Base-by-base conservation (phyloP, 148 eudicot species). In the Rheum nobile region DNA sequence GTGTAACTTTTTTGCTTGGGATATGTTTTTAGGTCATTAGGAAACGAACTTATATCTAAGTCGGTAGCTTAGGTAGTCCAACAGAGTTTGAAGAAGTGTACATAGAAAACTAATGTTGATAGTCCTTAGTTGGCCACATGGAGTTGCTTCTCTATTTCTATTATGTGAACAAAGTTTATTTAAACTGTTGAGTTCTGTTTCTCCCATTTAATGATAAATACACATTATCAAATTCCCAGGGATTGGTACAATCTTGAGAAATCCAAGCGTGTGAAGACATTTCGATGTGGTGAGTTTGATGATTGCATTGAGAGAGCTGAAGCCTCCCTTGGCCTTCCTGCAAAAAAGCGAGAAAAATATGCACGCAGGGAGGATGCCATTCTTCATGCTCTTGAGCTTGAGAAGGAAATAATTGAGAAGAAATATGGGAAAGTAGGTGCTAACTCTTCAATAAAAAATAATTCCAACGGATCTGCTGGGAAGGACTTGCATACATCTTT, bases 241-340 rank as follows among this genome's bases (percentile, higher is more conserved):
- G 99, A 96, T 72, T 96, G 97, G 99, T 96, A 96, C 88, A 92
- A 96, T 78, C 86, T 96, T 77, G 99, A 92, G 83, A 96, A 96
- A 77, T 96, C 97, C 54, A 96, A 92, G 87, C 97, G 96, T 76
- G 99, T 96, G 71, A 96, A 96, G 80, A 82, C 97, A 71, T 96
- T 96, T 76, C 86, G 99, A 59, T 96, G 99, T 84, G 99, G 99
- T 46, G 99, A 92, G 76, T 96, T 96, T 82, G 89, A 92, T 82
- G 97, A 88, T 71, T 96, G 96, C 77, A 96, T 96, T 77, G 91
- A 88, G 83, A 90, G 88, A 79, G 99, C 96, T 72, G 94, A 90
- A 82, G 91, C 97, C 77, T 78, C 97, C 46, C 85, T 81, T 48
- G 95, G 94, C 17, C 82, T 92, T 85, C 96, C 97, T 77, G 85